A percentile compares a stretch with the other conserved stretches of the same genome.
Conservation (phyloP, 352 stramenopile species). For the Pythium scleroteichum region DNA sequence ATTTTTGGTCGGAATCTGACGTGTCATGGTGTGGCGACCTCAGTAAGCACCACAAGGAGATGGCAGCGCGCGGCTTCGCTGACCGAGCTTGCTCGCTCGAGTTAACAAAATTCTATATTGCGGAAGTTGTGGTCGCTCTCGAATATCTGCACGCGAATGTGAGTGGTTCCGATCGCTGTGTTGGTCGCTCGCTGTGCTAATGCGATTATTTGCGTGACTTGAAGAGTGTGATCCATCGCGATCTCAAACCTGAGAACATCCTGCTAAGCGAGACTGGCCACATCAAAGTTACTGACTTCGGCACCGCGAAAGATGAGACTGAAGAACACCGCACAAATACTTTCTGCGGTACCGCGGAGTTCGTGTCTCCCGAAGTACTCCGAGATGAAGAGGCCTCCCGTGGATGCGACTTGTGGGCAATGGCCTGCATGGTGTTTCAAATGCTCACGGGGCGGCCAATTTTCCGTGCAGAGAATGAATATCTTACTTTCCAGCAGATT, state of each 20-base stretch:
- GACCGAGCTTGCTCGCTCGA: conserved; percentile 74
- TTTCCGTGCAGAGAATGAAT: conserved; percentile 90
- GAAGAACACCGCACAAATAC: conserved; percentile 82
- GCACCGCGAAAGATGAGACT: conserved; percentile 80
- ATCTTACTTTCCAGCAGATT: conserved; percentile 91
- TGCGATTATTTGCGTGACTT: not conserved
- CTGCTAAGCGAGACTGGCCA: conserved; percentile 82
- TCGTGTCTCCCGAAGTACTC: conserved; percentile 92
- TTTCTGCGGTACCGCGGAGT: conserved; percentile 91
- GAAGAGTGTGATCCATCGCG: conserved; percentile 93
- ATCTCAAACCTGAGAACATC: conserved; percentile 94
- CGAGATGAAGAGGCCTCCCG: conserved; percentile 79
- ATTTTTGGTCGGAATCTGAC: no score
- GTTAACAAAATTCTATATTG: conserved; percentile 93
- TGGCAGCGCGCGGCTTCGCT: conserved; percentile 51
- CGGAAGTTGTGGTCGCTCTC: conserved; percentile 92
- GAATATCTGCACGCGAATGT: conserved; percentile 90
- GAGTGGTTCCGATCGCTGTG: not conserved
- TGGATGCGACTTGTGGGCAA: conserved; percentile 89
- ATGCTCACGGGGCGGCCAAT: conserved; percentile 81
- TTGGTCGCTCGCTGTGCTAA: not conserved
- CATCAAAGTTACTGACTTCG: conserved; percentile 91
- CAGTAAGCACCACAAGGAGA: conserved; percentile 79
- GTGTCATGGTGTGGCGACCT: no score
- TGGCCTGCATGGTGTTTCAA: conserved; percentile 92